Conservation (phyloP, 768 basidiomycete species). For the Grammothele lineata region DNA sequence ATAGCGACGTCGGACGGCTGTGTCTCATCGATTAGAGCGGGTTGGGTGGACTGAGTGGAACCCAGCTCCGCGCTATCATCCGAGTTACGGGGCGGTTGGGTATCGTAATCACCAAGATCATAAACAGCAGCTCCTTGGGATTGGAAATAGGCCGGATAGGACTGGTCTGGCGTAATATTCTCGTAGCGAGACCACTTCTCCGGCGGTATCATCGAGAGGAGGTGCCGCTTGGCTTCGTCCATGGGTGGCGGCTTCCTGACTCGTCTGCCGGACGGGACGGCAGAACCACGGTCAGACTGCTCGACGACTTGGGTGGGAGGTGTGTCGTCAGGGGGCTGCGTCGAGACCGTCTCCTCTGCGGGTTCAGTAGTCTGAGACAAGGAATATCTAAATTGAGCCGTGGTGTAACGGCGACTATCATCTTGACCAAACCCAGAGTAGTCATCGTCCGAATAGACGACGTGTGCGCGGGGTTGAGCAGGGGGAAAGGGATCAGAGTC, state of each 20-base stretch:
- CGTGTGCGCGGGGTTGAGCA: slow-evolving; percentile 6
- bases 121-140: no score
- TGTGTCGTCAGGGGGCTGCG: slow-evolving; percentile 10
- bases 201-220: slow-evolving; percentile 5
- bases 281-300: no score
- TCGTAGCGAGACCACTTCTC: slow-evolving; percentile 13
- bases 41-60: no score
- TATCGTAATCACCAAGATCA: not conserved
- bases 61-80: not conserved
- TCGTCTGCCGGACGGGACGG: no score
- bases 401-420: no score
- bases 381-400: no score
- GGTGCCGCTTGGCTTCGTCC: no score
- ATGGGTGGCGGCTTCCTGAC: no score
- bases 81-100: not conserved
- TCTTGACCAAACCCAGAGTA: no score
- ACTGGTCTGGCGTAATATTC: not conserved
- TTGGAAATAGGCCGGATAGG: no score
- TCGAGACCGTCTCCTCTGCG: not conserved
- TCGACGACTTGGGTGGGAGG: slow-evolving; percentile 1
- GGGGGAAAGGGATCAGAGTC: slow-evolving; percentile 6
- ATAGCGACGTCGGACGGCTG: slow-evolving; percentile 22
- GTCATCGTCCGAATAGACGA: no score
- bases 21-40: slow-evolving; percentile 10
- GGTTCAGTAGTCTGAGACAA: no score